Base-by-base conservation (phyloP, 2,329 filamentous ascomycete species). In the Trichoderma breve region DNA sequence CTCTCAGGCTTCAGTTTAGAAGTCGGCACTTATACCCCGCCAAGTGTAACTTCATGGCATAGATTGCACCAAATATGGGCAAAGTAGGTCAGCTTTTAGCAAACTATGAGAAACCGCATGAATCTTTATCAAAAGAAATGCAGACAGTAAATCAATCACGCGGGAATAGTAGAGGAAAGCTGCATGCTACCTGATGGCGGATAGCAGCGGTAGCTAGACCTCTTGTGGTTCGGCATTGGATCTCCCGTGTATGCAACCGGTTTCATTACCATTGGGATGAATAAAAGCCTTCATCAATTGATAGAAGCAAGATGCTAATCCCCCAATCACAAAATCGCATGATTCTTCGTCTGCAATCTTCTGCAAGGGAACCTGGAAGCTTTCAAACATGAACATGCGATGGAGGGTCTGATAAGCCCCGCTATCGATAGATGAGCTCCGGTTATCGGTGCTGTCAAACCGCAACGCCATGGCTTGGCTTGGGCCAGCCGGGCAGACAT, bases 361-460 rank as follows among this genome's bases (percentile, higher is more conserved):
- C 5, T 32, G 28, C 7, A 34, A 14, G 32, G 57, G 30, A 34
- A 34, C 28, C 28, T 60, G n/a, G 11, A 34, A n/a, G 12, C 57
- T n/a, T 34, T 32, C n/a, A n/a, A 34, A 43, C 39, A 43, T 43
- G 3, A 43, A 34, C 57, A 11, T 3, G 28, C 28, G 30, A 60
- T 34, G 32, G 30, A 60, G 57, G 28, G 18, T 21, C 53, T 67
- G 53, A 57, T 39, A 39, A 57, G 64, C 64, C 64, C 64, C 51
- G 64, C 64, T 32, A 67, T 43, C 64, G n/a, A 36, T 28, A n/a
- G 26, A 18, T 14, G 32, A 39, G 51, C 64, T 67, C 64, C 64
- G 64, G 64, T 67, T 67, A 67, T 67, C 64, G 64, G 64, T 55
- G 24, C 47, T 21, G 39, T 12, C 64, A 64, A 43, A 43, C 55